Percentiles rank a stretch among this genome's conserved stretches.
phyloP scores from a whole-genome alignment of 2,329 filamentous ascomycete species.

The Colletotrichum melonis region DNA sequence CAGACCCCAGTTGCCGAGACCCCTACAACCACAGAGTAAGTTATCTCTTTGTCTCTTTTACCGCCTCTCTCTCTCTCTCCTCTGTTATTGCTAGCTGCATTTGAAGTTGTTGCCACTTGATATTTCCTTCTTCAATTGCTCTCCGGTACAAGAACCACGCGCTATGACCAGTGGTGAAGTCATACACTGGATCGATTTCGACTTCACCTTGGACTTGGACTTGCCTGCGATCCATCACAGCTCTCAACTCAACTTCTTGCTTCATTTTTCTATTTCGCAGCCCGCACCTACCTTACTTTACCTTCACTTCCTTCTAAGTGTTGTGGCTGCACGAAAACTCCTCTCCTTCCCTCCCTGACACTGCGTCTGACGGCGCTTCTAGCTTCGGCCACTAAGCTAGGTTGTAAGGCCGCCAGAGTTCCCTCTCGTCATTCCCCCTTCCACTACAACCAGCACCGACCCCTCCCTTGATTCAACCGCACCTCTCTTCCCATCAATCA shows the following conservation, averaged over 20 bases:
- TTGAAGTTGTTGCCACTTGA: background rate
- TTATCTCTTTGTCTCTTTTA: background rate
- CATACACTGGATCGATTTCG: slow-evolving; percentile 6
- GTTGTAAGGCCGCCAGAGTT: background rate
- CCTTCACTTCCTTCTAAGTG: background rate
- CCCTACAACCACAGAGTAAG: slow-evolving; percentile 28
- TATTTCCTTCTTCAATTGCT: background rate
- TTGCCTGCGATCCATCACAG: background rate
- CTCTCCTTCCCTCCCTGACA: background rate
- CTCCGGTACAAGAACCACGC: background rate
- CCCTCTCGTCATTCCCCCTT: background rate
- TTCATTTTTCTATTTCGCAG: background rate
- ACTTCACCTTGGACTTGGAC: background rate
- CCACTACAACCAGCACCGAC: background rate
- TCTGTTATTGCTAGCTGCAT: background rate
- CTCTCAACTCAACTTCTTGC: background rate
- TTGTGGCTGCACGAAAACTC: background rate
- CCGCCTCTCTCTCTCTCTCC: background rate
- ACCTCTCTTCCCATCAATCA: background rate
- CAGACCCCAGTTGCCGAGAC: slow-evolving; percentile 29
- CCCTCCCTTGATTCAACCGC: slow-evolving; percentile 23
- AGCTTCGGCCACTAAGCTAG: background rate
- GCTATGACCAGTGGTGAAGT: slow-evolving; percentile 33
- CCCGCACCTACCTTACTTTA: background rate
- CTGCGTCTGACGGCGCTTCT: background rate